Base-by-base conservation (phyloP, 208 protist species). In the Leishmania major region DNA sequence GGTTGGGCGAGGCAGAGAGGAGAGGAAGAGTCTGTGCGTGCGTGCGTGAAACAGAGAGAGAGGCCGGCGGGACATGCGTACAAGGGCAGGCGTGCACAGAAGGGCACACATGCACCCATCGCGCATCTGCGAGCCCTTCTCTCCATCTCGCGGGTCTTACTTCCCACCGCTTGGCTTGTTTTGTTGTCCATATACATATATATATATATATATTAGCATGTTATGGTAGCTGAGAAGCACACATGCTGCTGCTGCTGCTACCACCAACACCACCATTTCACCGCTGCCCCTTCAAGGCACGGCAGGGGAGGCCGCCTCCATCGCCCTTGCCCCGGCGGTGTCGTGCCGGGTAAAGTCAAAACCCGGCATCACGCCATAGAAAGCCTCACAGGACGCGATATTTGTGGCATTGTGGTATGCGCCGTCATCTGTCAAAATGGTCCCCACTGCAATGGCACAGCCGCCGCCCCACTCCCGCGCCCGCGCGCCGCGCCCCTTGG, bases 351-450 rank as follows among this genome's bases (percentile, higher is more conserved):
- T 72, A 45, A 81, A 72, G 62, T 60, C 35, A 19, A 76, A 80
- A 7, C 81, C 81, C n/a, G 82, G 84, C 25, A 53, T 37, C 37
- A 93, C n/a, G 31, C 67, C 64, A 11, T 62, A 76, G 17, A 89
- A 77, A 0, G 85, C 71, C 45, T 73, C 71, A 49, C 87, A 90
- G 10, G 88, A 79, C 0, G 85, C 83, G 28, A 90, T 80, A 60
- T 93, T 90, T 15, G 87, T 89, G 11, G 87, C 86, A 79, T 93
- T 93, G 83, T 89, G 71, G 60, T 88, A 90, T 17, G 79, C 82
- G 22, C 88, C 90, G 60, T 90, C 84, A 1, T 64, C 31, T 5
- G 87, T 89, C 51, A 91, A 49, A 7, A 91, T 80, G 13, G 87
- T 83, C 13, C 84, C 87, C 40, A 93, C 74, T 6, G 82, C 84